These are phyloP conservation scores for Coemansia sp. DNA, from an alignment of 192 early-diverging fungal species.

Conservation along the genomic window DNA sequence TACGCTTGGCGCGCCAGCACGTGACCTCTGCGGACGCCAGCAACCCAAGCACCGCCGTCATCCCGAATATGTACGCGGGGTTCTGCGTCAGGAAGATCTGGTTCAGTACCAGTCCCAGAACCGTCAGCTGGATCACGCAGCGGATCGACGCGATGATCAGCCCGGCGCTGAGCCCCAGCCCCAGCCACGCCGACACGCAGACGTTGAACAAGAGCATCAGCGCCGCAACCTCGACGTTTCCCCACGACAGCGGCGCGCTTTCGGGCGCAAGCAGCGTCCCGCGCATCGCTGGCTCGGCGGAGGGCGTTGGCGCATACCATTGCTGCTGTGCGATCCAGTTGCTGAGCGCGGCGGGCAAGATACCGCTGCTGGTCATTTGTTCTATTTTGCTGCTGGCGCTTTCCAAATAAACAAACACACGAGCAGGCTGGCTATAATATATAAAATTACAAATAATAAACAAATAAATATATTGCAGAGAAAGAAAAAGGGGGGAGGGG, in stretches of 20 bases:
- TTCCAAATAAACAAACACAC: neutral
- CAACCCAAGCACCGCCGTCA: conserved; percentile 59
- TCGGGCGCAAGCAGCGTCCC: neutral
- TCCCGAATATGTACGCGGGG: conserved; percentile 59
- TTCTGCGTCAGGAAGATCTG: conserved; percentile 66
- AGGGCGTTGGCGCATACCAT: conserved; percentile 19
- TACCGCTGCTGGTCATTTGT: neutral
- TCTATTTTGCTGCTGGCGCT: neutral
- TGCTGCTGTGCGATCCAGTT: conserved; percentile 16
- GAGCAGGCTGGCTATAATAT: neutral
- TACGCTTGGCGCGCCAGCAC: conserved; percentile 67
- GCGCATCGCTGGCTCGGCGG: too few species aligned
- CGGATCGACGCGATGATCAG: conserved; percentile 68
- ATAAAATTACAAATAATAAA: neutral
- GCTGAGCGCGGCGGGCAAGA: neutral
- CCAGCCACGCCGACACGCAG: conserved; percentile 60
- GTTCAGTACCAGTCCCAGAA: conserved; percentile 69
- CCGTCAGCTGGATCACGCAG: conserved; percentile 73
- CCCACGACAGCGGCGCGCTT: conserved; percentile 18
- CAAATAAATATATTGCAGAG: neutral
- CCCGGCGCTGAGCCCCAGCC: conserved; percentile 64
- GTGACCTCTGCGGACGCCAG: conserved; percentile 68
- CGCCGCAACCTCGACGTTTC: conserved; percentile 67
- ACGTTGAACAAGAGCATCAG: conserved; percentile 62
- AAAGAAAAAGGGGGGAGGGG: conserved; percentile 1